Evolutionary conservation across 208 protist genomes (phyloP).

Genomic region (Trypanosoma congolense): DNA sequence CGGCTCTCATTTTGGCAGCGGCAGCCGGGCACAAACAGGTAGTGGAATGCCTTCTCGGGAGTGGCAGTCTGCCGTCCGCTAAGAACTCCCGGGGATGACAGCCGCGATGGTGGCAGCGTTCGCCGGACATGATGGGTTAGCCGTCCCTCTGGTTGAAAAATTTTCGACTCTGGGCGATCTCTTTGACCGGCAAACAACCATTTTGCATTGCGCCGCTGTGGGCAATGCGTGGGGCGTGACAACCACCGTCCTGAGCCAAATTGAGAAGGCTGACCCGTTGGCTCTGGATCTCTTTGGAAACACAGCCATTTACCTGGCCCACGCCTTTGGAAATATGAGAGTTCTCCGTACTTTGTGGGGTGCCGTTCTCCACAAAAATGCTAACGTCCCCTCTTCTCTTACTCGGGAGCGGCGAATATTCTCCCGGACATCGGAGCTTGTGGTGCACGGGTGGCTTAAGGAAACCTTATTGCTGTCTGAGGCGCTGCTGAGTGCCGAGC

Average conservation of each 20-base stretch:
- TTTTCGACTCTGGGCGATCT: slow-evolving; percentile 42
- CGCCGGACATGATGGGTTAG: slow-evolving; percentile 60
- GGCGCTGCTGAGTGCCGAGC: slow-evolving; percentile 29
- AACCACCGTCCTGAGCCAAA: slow-evolving; percentile 27
- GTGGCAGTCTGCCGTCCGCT: slow-evolving; percentile 39
- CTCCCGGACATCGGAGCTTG: slow-evolving; percentile 28
- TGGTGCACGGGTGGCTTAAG: slow-evolving; percentile 60
- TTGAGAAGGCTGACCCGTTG: slow-evolving; percentile 18
- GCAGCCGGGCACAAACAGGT: slow-evolving; percentile 39
- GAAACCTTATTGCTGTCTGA: slow-evolving; percentile 46
- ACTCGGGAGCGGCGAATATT: slow-evolving; percentile 25
- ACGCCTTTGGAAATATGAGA: slow-evolving; percentile 50
- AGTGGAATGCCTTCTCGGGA: slow-evolving; percentile 63
- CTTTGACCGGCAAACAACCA: slow-evolving; percentile 40
- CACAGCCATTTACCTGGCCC: slow-evolving; percentile 62
- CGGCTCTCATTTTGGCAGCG: slow-evolving; percentile 72
- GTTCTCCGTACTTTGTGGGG: slow-evolving; percentile 46
- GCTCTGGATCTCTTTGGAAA: slow-evolving; percentile 47
- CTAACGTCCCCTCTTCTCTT: slow-evolving; percentile 2
- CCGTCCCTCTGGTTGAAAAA: slow-evolving; percentile 48
- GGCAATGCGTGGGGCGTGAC: slow-evolving; percentile 47
- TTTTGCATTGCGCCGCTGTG: slow-evolving; percentile 71
- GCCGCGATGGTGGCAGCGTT: slow-evolving; percentile 66
- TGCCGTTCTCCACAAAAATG: slow-evolving; percentile 12
- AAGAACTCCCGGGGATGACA: slow-evolving; percentile 45